Evolutionary conservation across 108 stramenopile species (phyloP), one percentile per base, ranked within the genome.

Genomic region (Thalassiosira profunda): DNA sequence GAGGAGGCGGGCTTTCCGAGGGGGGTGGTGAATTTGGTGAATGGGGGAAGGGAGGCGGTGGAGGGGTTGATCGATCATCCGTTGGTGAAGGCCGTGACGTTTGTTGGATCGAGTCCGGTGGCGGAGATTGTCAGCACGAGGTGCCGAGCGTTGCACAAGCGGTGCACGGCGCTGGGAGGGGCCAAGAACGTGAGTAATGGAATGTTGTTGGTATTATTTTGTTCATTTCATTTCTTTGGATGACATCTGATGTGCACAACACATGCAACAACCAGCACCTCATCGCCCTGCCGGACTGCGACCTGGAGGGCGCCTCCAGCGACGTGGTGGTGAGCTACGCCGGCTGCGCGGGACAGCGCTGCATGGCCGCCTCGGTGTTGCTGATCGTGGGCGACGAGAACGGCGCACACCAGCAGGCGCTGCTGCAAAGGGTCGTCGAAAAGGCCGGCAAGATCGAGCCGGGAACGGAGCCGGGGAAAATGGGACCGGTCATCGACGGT

Each of bases 311-410:
- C 8, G 86, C 98, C 2, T 80, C 98, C 2, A 74, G 86, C 14
- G 98, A 97, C 73, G 91, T 97, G 42, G 91, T 91, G 9, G 96
- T 97, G 28, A 87, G 85, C 56, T 96, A 90, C 76, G 93, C 93
- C 14, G 93, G 94, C 38, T 95, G 94, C 72, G 88, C 89, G 10
- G 95, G 94, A 42, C 97, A 98, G 57, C 63, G 95, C 23, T 98
- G 97, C 69, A 96, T 97, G 94, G 94, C 97, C 6, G 98, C 97
- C 5, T 96, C 94, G 18, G 98, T 98, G 9, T 76, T 98, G 60
- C 63, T 98, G 66, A 49, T 91, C 8, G 93, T 96, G 11, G 93
- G 88, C 9, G 72, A 83, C 15, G 62, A 76, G 2, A 67, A 75
- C 21, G 72, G 71, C 2, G 35, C 55, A 10, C 51, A 14, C 1